Evolutionary conservation across 2,329 filamentous ascomycete species (phyloP).

Genomic region (Xylariales sp.): DNA sequence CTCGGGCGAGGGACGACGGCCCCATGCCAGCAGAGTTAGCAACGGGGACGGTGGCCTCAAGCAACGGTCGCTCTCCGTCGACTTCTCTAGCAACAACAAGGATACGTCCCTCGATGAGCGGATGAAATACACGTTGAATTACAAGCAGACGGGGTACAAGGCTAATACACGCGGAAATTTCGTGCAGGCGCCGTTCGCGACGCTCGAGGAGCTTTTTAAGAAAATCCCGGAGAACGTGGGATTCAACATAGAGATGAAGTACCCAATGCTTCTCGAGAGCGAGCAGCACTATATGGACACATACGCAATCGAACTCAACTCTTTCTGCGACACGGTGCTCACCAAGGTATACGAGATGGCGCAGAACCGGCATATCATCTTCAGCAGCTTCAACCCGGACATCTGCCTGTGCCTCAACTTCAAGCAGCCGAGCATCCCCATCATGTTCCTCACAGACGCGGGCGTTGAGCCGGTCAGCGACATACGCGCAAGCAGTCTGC

Average conservation of each 20-base stretch:
- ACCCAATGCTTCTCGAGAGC: slow-evolving; percentile 96
- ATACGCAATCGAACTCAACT: slow-evolving; percentile 94
- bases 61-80: slow-evolving; percentile 67
- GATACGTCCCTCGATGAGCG: slow-evolving; percentile 71
- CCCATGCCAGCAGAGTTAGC: slow-evolving; percentile 47
- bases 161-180: slow-evolving; percentile 93
- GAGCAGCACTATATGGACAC: slow-evolving; percentile 97
- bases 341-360: slow-evolving; percentile 89
- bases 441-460: slow-evolving; percentile 92
- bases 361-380: slow-evolving; percentile 88
- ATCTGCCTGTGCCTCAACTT: slow-evolving; percentile 94
- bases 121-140: slow-evolving; percentile 97
- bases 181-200: slow-evolving; percentile 96
- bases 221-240: slow-evolving; percentile 84
- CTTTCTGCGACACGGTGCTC: slow-evolving; percentile 94
- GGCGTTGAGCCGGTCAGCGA: slow-evolving; percentile 86
- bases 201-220: slow-evolving; percentile 90
- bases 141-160: slow-evolving; percentile 95
- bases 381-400: slow-evolving; percentile 97
- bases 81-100: slow-evolving; percentile 57
- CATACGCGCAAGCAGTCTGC: slow-evolving; percentile 87
- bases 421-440: slow-evolving; percentile 96
- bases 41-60: slow-evolving; percentile 50
- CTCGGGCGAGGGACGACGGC: slow-evolving; percentile 43
- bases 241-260: slow-evolving; percentile 99